Percentiles rank a stretch among this genome's conserved stretches.
These are phyloP conservation scores for Hordeum vulgare DNA, from an alignment of 176 grass and related monocot species.

Conservation along the genomic window DNA sequence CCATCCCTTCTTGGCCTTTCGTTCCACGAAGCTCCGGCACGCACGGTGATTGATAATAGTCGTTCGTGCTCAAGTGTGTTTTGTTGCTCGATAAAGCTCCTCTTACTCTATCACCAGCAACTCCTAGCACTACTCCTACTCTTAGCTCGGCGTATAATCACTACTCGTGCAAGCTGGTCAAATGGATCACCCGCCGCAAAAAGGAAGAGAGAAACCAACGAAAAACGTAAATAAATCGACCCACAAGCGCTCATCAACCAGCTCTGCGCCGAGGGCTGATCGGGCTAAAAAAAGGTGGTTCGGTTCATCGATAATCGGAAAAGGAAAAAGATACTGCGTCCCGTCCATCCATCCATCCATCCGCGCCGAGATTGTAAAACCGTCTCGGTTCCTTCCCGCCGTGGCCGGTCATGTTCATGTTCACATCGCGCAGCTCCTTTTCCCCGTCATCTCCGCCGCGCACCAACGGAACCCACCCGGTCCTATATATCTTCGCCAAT, in stretches of 20 bases:
- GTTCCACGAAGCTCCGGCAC: background rate
- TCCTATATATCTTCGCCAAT: constrained; percentile 21
- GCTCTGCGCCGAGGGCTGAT: no score
- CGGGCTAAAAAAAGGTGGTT: background rate
- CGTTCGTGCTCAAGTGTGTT: background rate
- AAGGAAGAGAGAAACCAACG: background rate
- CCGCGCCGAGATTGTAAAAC: constrained; percentile 18
- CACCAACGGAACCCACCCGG: background rate
- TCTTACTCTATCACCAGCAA: background rate
- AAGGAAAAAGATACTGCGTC: constrained; percentile 31
- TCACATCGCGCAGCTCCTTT: background rate
- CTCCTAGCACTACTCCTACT: no score
- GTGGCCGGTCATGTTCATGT: background rate
- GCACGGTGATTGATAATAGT: background rate
- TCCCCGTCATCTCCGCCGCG: background rate
- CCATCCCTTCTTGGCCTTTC: background rate
- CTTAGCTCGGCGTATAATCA: background rate
- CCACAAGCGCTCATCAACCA: background rate
- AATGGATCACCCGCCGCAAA: background rate
- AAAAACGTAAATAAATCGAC: background rate
- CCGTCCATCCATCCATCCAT: constrained; percentile 28
- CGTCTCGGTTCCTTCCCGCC: constrained; percentile 11
- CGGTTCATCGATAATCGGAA: constrained; percentile 28
- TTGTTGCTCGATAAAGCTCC: background rate
- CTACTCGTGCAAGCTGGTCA: background rate